Conservation (phyloP, 768 basidiomycete species). For the Stropharia rugosoannulata region DNA sequence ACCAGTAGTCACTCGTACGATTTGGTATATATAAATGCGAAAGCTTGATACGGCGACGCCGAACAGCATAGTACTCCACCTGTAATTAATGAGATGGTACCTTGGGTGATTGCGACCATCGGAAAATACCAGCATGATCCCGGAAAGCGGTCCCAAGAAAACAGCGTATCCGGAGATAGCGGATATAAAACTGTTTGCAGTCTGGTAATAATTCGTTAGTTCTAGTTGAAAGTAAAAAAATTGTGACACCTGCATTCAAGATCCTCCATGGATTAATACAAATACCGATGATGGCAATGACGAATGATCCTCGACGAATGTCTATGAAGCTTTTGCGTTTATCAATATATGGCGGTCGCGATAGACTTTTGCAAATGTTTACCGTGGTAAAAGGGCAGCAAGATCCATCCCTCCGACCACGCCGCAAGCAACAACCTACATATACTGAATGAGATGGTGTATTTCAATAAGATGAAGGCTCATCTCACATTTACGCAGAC, state of each 20-base stretch:
- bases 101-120: too few relatives aligned
- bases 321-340: constrained; percentile 18
- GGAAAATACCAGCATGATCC: constrained; percentile 31
- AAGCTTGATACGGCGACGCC: constrained; percentile 23
- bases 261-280: constrained; percentile 32
- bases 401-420: constrained; percentile 34
- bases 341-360: neutral
- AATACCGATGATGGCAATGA: constrained; percentile 27
- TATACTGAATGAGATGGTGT: neutral
- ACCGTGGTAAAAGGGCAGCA: constrained; percentile 23
- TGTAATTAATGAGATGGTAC: neutral
- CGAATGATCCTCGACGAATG: constrained; percentile 29
- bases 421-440: constrained; percentile 29
- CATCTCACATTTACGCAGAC: constrained; percentile 25
- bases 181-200: constrained; percentile 25
- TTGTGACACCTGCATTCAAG: constrained; percentile 19
- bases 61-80: constrained; percentile 27
- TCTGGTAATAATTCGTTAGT: constrained; percentile 1
- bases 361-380: neutral
- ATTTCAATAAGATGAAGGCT: neutral
- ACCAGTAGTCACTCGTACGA: constrained; percentile 26
- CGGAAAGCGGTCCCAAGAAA: constrained; percentile 29
- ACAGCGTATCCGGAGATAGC: constrained; percentile 30
- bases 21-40: constrained; percentile 27
- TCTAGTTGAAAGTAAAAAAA: neutral